Conservation (phyloP, 768 basidiomycete species). For the Termitomyces heimii region DNA sequence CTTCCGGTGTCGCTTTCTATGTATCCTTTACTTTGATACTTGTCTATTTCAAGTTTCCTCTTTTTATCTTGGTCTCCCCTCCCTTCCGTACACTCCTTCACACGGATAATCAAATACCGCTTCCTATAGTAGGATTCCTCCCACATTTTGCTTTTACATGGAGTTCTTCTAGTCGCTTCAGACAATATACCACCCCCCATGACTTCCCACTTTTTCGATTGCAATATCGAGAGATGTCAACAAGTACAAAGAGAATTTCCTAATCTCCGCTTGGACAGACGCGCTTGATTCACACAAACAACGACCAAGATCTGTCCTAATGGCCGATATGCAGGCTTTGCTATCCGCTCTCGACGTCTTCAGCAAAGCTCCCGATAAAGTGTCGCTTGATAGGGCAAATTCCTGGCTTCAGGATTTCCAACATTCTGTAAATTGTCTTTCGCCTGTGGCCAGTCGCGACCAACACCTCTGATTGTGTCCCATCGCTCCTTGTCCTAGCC, state of each 20-base stretch:
- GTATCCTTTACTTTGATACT: constrained; percentile 33
- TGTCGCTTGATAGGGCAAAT: constrained; percentile 82
- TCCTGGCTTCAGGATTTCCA: constrained; percentile 98
- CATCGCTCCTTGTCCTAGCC: constrained; percentile 68
- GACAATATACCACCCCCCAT: constrained; percentile 42
- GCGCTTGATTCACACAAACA: constrained; percentile 11
- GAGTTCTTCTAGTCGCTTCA: constrained; percentile 26
- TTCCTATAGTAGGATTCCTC: constrained; percentile 43
- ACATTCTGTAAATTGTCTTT: constrained; percentile 92
- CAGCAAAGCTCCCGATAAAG: constrained; percentile 74
- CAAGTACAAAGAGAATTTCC: constrained; percentile 27
- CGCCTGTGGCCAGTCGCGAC: constrained; percentile 60
- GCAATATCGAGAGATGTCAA: constrained; percentile 18
- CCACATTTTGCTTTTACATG: constrained; percentile 38
- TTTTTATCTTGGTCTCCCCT: constrained; percentile 39
- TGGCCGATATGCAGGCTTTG: constrained; percentile 68
- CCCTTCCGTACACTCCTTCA: constrained; percentile 55
- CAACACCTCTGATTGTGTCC: constrained; percentile 62
- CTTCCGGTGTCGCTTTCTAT: constrained; percentile 25
- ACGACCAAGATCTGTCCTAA: constrained; percentile 24
- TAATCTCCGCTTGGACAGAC: neutral
- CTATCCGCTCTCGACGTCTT: constrained; percentile 79
- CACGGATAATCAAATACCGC: constrained; percentile 48
- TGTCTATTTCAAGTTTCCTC: constrained; percentile 20
- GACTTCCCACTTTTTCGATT: constrained; percentile 18